Conservation (phyloP, 345 rosid species). For the Mallotus nudiflorus region DNA sequence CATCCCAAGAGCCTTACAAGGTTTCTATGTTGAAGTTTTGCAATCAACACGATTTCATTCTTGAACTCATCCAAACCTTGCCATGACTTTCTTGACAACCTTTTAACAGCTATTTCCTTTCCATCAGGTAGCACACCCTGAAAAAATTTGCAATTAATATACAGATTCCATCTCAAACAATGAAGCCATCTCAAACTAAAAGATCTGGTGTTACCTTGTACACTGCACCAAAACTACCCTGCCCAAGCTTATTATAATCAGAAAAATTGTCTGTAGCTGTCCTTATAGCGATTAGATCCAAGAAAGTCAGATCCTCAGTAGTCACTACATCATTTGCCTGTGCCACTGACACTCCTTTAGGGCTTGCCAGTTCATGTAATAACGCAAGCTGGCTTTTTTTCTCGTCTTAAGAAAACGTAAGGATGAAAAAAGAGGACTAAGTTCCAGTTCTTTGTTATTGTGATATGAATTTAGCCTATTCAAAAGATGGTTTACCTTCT, state of each 20-base stretch:
- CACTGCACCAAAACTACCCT: conserved; percentile 22
- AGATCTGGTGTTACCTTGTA: background rate
- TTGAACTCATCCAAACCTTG: conserved; percentile 23
- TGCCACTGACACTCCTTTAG: conserved; percentile 22
- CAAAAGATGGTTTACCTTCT: conserved; percentile 14
- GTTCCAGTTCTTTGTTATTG: background rate
- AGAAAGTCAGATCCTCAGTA: conserved; percentile 25
- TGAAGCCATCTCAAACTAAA: background rate
- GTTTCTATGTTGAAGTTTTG: conserved; percentile 22
- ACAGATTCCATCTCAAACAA: background rate
- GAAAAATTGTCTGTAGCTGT: conserved; percentile 19
- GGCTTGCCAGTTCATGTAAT: conserved; percentile 24
- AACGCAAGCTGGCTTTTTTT: conserved; percentile 23
- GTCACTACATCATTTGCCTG: conserved; percentile 24
- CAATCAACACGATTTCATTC: conserved; percentile 22
- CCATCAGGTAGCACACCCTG: conserved; percentile 22
- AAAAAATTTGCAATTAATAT: background rate
- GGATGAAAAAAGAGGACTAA: background rate
- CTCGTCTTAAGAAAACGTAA: conserved; percentile 17
- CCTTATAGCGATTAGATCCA: background rate
- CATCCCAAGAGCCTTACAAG: conserved; percentile 24
- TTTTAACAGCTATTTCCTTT: conserved; percentile 22
- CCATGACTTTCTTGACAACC: conserved; percentile 16
- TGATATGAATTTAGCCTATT: background rate
- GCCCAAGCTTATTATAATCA: conserved; percentile 19